Percentiles rank a stretch among this genome's conserved stretches.
Conservation (phyloP, 228 moss, liverwort and hornwort genomes). For the Sphagnum fallax region DNA sequence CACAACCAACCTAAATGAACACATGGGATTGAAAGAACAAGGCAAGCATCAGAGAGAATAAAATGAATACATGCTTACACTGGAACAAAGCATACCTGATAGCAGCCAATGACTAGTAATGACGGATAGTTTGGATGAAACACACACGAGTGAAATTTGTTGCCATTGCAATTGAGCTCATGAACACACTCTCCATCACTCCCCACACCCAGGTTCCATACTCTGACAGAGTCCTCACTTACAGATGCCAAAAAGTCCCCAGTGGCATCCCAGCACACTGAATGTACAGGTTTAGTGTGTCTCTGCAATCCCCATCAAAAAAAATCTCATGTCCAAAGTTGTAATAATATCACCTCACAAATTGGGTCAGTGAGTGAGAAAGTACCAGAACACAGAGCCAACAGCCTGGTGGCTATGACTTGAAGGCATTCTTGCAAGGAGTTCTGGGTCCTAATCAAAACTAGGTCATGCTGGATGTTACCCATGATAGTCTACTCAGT, state of each 20-base stretch:
- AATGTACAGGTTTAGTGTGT: slow-evolving; percentile 97
- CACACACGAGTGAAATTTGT: slow-evolving; percentile 98
- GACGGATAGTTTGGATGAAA: slow-evolving; percentile 99
- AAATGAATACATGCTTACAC: too few relatives aligned
- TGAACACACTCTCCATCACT: slow-evolving; percentile 96
- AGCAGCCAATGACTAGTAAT: slow-evolving; percentile 92
- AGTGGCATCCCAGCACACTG: slow-evolving; percentile 96
- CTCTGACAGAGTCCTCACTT: slow-evolving; percentile 98
- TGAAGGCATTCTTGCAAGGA: not conserved
- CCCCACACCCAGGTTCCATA: slow-evolving; percentile 84
- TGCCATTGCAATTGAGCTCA: slow-evolving; percentile 97
- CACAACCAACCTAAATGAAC: too few relatives aligned
- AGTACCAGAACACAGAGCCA: not conserved
- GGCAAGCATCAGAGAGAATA: too few relatives aligned
- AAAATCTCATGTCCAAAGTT: too few relatives aligned
- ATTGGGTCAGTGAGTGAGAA: too few relatives aligned
- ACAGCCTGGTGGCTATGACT: not conserved
- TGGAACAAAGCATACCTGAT: slow-evolving; percentile 48
- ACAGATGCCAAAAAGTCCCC: slow-evolving; percentile 98
- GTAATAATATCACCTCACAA: not conserved
- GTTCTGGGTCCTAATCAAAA: not conserved
- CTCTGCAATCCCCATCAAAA: slow-evolving; percentile 41
- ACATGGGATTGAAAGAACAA: too few relatives aligned
- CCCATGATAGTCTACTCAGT: too few relatives aligned
- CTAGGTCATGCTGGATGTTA: too few relatives aligned